phyloP scores from a whole-genome alignment of 2,329 filamentous ascomycete species.

The Acephala macrosclerotiorum region DNA sequence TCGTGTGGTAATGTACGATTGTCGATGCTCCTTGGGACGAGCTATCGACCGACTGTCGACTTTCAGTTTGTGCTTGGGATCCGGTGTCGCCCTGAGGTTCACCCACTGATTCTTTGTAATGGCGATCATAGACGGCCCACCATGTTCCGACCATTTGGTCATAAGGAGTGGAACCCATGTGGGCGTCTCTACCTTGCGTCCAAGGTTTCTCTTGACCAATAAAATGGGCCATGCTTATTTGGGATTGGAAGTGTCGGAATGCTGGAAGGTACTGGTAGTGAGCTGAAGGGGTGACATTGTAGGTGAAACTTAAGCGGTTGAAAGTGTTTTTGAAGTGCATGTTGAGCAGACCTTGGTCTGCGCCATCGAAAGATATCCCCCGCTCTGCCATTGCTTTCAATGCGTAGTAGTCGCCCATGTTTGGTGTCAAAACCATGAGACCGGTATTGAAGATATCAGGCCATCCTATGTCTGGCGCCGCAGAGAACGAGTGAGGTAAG shows the following conservation, averaged over 20 bases:
- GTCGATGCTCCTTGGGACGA: constrained; percentile 31
- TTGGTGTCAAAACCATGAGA: constrained; percentile 88
- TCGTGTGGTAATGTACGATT: constrained; percentile 44
- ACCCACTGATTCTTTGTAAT: constrained; percentile 69
- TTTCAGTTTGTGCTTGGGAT: constrained; percentile 16
- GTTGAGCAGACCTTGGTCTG: constrained; percentile 94
- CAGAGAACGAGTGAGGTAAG: constrained; percentile 63
- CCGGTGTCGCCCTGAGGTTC: neutral
- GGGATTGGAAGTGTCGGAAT: constrained; percentile 90
- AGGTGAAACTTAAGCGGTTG: constrained; percentile 90
- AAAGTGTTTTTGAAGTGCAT: constrained; percentile 88
- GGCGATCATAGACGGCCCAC: constrained; percentile 94
- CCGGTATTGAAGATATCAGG: constrained; percentile 98
- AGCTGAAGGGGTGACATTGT: constrained; percentile 95
- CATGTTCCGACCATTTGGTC: constrained; percentile 85
- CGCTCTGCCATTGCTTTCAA: constrained; percentile 83
- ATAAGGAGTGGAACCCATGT: constrained; percentile 68
- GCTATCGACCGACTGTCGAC: constrained; percentile 36
- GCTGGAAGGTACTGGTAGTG: constrained; percentile 98
- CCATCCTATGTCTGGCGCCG: constrained; percentile 96
- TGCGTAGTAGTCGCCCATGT: constrained; percentile 87
- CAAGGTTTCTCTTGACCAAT: constrained; percentile 94
- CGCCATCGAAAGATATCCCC: constrained; percentile 94
- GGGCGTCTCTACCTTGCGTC: constrained; percentile 67
- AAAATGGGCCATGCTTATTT: constrained; percentile 91